These are phyloP conservation scores for Daldinia bambusicola DNA, from an alignment of 495 filamentous ascomycete genomes.

Conservation along the genomic window DNA sequence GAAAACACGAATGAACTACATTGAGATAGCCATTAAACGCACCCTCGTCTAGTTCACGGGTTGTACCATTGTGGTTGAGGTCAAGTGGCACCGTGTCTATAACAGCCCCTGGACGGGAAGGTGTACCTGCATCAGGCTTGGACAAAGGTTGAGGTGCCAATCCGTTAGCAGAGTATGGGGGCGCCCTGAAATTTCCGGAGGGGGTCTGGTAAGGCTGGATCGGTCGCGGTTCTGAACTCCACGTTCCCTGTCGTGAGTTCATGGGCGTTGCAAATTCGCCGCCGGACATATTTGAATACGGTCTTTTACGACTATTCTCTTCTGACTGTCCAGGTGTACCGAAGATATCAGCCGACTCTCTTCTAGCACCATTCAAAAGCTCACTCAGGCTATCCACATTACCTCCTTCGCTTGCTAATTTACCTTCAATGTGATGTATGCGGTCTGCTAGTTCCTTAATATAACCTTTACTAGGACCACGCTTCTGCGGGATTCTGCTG, in stretches of 20 bases:
- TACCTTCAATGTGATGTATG: conserved; percentile 82
- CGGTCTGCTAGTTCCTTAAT: conserved; percentile 96
- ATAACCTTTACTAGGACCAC: conserved; percentile 96
- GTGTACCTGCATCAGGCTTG: conserved; percentile 41
- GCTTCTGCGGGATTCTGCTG: conserved; percentile 92
- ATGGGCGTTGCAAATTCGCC: conserved; percentile 51
- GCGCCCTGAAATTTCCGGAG: conserved; percentile 34
- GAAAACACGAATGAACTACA: conserved; percentile 77
- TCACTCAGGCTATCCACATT: conserved; percentile 44
- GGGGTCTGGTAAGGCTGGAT: conserved; percentile 54
- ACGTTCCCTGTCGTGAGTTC: conserved; percentile 46
- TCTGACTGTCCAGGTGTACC: conserved; percentile 47
- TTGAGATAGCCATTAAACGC: conserved; percentile 72
- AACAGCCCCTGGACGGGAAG: conserved; percentile 46
- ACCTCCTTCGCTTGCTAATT: conserved; percentile 52
- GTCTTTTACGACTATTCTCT: conserved; percentile 55
- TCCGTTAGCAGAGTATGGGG: conserved; percentile 57
- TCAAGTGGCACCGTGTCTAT: conserved; percentile 49
- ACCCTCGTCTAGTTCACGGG: conserved; percentile 56
- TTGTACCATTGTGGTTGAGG: conserved; percentile 41
- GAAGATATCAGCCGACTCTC: conserved; percentile 53
- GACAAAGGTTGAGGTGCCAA: conserved; percentile 51
- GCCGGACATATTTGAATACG: conserved; percentile 59
- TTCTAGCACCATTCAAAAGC: conserved; percentile 47
- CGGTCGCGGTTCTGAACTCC: conserved; percentile 53